phyloP scores from a whole-genome alignment of 768 basidiomycete genomes.

The Mycena leptocephala region DNA sequence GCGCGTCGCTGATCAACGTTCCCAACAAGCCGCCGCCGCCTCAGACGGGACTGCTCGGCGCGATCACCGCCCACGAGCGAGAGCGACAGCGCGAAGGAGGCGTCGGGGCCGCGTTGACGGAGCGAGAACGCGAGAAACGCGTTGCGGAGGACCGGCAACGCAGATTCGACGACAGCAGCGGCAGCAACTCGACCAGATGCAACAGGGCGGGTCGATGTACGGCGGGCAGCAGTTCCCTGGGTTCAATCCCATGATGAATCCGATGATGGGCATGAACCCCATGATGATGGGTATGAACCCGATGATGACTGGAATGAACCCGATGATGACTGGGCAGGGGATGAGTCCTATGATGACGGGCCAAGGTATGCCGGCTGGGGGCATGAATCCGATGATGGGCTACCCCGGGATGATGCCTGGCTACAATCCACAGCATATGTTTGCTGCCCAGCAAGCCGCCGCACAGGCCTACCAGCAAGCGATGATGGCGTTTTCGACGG shows the following conservation, averaged over 20 bases:
- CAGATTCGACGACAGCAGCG: conserved; percentile 93
- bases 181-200: conserved; percentile 93
- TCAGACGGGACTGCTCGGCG: conserved; percentile 95
- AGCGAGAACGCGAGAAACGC: conserved; percentile 94
- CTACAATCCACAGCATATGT: conserved; percentile 85
- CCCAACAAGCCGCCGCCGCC: conserved; percentile 95
- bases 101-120: conserved; percentile 94
- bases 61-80: conserved; percentile 95
- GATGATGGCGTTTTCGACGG: conserved; percentile 85
- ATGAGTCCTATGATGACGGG: conserved; percentile 61
- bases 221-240: conserved; percentile 64
- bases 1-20: conserved; percentile 95
- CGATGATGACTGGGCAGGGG: conserved; percentile 65
- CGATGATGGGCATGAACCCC: conserved; percentile 72
- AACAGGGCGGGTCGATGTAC: conserved; percentile 83
- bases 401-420: conserved; percentile 75
- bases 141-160: conserved; percentile 94
- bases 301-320: conserved; percentile 59
- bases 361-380: conserved; percentile 36
- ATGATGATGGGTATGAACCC: conserved; percentile 57
- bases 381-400: conserved; percentile 50
- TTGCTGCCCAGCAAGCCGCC: conserved; percentile 87
- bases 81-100: conserved; percentile 97
- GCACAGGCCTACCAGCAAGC: conserved; percentile 92
- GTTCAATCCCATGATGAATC: conserved; percentile 86